Conservation (phyloP, 257 asterid genomes). For the Forsythia viridissima region DNA sequence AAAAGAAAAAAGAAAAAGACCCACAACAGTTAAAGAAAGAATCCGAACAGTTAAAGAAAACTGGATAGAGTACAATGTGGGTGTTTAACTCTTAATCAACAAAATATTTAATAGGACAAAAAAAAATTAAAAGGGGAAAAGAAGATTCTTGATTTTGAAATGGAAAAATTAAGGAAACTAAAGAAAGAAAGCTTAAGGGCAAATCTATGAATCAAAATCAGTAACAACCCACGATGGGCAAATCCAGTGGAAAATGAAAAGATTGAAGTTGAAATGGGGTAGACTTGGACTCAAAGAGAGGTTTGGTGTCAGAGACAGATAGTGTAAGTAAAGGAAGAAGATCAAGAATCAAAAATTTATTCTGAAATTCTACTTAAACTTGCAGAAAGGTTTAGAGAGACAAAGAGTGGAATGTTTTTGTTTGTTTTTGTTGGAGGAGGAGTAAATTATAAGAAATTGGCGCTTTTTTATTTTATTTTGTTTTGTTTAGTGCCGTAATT, state of each 20-base stretch:
- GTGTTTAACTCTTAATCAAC: conserved; percentile 16
- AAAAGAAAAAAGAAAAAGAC: conserved; percentile 1
- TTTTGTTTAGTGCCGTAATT: too few species aligned
- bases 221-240: conserved; percentile 53
- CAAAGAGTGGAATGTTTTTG: conserved; percentile 11
- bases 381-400: conserved; percentile 29
- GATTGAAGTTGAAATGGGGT: conserved; percentile 28
- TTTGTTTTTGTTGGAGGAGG: neutral
- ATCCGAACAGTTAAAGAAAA: conserved; percentile 1
- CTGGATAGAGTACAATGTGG: conserved; percentile 2
- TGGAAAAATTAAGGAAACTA: conserved; percentile 10
- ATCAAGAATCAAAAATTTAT: conserved; percentile 7
- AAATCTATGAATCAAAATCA: conserved; percentile 54
- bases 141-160: conserved; percentile 26
- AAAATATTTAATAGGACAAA: conserved; percentile 21
- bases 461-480: too few species aligned
- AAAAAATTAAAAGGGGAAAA: conserved; percentile 27
- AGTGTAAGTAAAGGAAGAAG: conserved; percentile 6
- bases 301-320: conserved; percentile 56
- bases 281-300: conserved; percentile 73
- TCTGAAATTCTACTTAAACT: neutral
- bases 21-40: neutral
- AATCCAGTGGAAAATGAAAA: conserved; percentile 35
- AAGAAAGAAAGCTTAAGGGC: conserved; percentile 36
- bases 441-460: neutral